Base-by-base conservation (phyloP, 768 basidiomycete genomes). In the Kwoniella dejecticola region DNA sequence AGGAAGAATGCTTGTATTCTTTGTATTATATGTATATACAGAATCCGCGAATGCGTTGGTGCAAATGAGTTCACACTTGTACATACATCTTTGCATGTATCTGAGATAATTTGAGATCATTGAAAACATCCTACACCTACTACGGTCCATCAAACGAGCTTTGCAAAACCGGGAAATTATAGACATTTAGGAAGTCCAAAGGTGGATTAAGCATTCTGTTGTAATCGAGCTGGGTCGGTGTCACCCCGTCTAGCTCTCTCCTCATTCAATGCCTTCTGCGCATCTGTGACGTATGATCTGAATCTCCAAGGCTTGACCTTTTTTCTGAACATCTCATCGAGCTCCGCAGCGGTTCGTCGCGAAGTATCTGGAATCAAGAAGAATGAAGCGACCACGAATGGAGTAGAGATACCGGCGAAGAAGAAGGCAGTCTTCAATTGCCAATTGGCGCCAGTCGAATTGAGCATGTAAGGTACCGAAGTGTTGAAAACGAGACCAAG, bases 281-380 rank as follows among this genome's bases (percentile, higher is more conserved):
- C 52, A 38, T 61, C 45, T n/a, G 50, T 53, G 31, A 53, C 50
- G 29, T 36, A 50, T 21, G 30, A 44, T 27, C 59, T 52, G 31
- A 61, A 70, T 63, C 65, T 50, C 71, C 71, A 69, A 27, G 71
- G 68, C 40, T 60, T 58, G 56, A 73, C 46, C 46, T 67, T 65
- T 38, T 67, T 70, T 40, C 57, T 60, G 56, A 70, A 73, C 61
- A 73, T 62, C 57, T 73, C 71, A 44, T 73, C 69, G 13, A 73
- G 60, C 54, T 73, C 68, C 12, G 66, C 71, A 1, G 68, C 54
- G 23, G 68, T 66, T 31, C 71, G 48, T 52, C 58, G 60, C 6
- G 69, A 65, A 2, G 66, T 68, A 24, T 73, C 71, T 3, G 71
- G 71, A n/a, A 73, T 66, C 52, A 73, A 53, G 50, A 67, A 73